phyloP scores from a whole-genome alignment of 441 rosid species.

The Corymbia citriodora region DNA sequence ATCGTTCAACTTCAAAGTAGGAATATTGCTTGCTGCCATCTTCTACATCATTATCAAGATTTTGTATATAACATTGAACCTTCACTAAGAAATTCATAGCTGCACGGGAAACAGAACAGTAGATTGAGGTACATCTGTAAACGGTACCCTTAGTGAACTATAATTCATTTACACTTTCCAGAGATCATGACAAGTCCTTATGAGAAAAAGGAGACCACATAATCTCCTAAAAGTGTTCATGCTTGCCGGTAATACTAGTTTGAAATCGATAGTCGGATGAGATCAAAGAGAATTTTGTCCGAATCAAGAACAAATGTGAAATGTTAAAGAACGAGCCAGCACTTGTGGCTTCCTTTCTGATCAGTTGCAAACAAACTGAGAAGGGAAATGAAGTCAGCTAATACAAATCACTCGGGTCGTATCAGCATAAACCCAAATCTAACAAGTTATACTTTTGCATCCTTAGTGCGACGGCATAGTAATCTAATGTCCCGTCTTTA shows the following conservation, averaged over 20 bases:
- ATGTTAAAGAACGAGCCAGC: not conserved
- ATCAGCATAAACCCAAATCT: not conserved
- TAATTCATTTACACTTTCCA: not conserved
- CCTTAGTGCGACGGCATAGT: not conserved
- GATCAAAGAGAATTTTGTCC: not conserved
- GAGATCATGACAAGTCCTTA: not conserved
- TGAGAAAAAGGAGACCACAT: not conserved
- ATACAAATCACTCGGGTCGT: not conserved
- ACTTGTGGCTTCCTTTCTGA: not conserved
- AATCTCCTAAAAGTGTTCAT: not conserved
- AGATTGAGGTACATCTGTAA: not conserved
- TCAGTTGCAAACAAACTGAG: not conserved
- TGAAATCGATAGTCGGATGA: not conserved
- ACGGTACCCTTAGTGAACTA: not conserved
- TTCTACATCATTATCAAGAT: not conserved
- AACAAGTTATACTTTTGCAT: not conserved
- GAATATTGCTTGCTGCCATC: not conserved
- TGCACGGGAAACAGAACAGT: not conserved
- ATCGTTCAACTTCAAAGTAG: not conserved
- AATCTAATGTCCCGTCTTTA: not conserved
- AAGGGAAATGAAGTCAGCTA: not conserved
- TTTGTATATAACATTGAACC: not conserved
- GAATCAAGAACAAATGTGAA: not conserved
- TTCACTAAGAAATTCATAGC: not conserved
- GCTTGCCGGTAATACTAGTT: not conserved